Conservation (phyloP, 2,329 filamentous ascomycete species). For the Keithomyces neogunnii region DNA sequence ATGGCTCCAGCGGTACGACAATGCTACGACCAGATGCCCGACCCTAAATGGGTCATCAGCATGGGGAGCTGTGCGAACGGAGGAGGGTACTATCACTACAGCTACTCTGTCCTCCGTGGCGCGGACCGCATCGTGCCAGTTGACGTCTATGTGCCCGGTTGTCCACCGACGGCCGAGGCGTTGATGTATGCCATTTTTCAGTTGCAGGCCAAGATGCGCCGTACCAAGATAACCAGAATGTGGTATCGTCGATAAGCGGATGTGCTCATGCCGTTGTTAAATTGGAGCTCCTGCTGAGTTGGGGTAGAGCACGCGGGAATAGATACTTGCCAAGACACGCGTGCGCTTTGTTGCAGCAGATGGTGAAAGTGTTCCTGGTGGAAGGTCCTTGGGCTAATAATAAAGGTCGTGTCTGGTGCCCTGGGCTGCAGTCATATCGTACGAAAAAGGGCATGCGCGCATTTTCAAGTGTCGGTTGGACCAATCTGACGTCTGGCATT, state of each 20-base stretch:
- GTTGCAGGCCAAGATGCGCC: conserved; percentile 67
- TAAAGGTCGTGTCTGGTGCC: too few relatives aligned
- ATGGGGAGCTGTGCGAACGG: conserved; percentile 84
- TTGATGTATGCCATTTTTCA: conserved; percentile 65
- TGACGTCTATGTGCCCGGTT: conserved; percentile 73
- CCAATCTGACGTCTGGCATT: too few relatives aligned
- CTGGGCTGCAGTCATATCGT: too few relatives aligned
- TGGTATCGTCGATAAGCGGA: conserved; percentile 49
- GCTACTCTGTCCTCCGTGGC: conserved; percentile 67
- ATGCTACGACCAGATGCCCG: conserved; percentile 93
- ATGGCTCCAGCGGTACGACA: conserved; percentile 87
- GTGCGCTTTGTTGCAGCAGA: too few relatives aligned
- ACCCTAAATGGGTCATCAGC: conserved; percentile 77
- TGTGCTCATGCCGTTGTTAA: too few relatives aligned
- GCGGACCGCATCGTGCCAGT: conserved; percentile 72
- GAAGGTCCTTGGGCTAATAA: too few relatives aligned
- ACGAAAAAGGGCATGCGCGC: too few relatives aligned
- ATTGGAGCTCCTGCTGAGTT: too few relatives aligned
- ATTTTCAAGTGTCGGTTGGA: too few relatives aligned
- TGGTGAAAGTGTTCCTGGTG: too few relatives aligned
- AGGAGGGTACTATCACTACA: conserved; percentile 81
- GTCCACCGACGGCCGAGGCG: conserved; percentile 53
- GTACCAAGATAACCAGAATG: conserved; percentile 45
- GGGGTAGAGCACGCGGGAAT: too few relatives aligned
- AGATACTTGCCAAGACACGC: too few relatives aligned